A percentile compares a stretch with the other conserved stretches of the same genome.
phyloP scores from a whole-genome alignment of 2,329 filamentous ascomycete species.

The Hymenoscyphus albidus region DNA sequence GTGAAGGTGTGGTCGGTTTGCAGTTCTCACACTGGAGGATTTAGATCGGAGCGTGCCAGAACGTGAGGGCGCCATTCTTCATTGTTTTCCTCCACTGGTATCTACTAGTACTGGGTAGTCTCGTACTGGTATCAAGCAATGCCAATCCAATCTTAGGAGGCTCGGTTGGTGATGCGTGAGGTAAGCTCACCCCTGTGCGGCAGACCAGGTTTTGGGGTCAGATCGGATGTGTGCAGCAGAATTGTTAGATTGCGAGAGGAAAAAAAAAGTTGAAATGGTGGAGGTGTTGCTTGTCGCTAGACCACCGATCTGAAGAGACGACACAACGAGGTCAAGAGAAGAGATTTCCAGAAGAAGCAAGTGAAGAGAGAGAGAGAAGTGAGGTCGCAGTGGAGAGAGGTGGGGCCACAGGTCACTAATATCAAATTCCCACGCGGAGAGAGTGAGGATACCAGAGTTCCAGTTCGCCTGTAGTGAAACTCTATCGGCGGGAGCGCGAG shows the following conservation, averaged over 20 bases:
- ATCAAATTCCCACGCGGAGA: not conserved
- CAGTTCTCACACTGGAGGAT: not conserved
- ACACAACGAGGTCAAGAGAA: not conserved
- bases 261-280: too few relatives aligned
- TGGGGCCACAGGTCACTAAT: not conserved
- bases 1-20: not conserved
- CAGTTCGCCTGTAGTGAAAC: not conserved
- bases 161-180: not conserved
- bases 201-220: not conserved
- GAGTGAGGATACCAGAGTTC: not conserved
- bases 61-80: conserved; percentile 5
- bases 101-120: not conserved
- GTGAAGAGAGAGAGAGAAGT: not conserved
- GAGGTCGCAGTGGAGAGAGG: not conserved
- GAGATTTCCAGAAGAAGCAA: not conserved
- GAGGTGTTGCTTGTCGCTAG: not conserved
- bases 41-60: not conserved
- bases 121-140: not conserved
- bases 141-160: not conserved
- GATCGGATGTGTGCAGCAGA: not conserved
- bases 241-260: not conserved
- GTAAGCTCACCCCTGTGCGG: not conserved
- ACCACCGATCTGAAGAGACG: not conserved
- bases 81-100: not conserved
- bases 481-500: not conserved